Evolutionary conservation across 441 rosid species (phyloP).

Genomic region (Syzygium malaccense): DNA sequence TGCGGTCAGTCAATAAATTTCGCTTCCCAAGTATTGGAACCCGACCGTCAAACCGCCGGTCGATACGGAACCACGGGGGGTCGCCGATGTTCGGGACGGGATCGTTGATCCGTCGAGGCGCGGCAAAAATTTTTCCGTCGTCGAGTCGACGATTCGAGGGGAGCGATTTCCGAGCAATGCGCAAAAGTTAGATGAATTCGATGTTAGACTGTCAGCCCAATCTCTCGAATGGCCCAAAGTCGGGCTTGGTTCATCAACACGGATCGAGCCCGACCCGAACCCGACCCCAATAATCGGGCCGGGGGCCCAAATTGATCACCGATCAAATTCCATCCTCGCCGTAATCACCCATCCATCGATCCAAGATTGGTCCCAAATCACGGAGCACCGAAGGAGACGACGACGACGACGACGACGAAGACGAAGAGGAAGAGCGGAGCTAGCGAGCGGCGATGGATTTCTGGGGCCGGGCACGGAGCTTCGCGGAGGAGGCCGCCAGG

Average conservation of each 20-base stretch:
- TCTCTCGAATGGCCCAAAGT: background rate
- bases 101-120: too few relatives aligned
- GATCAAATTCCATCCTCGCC: background rate
- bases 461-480: constrained; percentile 39
- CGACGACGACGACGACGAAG: background rate
- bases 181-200: background rate
- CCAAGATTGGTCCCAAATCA: background rate
- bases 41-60: too few relatives aligned
- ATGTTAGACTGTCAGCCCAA: too few relatives aligned
- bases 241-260: background rate
- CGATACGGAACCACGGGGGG: too few relatives aligned
- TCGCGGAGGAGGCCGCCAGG: constrained; percentile 49
- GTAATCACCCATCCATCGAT: background rate
- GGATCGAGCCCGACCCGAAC: background rate
- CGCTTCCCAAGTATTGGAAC: too few relatives aligned
- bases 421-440: background rate
- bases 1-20: too few relatives aligned
- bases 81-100: too few relatives aligned
- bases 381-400: background rate
- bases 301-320: background rate
- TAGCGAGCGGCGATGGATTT: constrained; percentile 20
- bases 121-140: too few relatives aligned
- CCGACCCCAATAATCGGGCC: background rate
- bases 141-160: too few relatives aligned
- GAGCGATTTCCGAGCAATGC: too few relatives aligned